These are phyloP conservation scores for Tephrocybe sp. DNA, from an alignment of 768 basidiomycete species.

Conservation along the genomic window DNA sequence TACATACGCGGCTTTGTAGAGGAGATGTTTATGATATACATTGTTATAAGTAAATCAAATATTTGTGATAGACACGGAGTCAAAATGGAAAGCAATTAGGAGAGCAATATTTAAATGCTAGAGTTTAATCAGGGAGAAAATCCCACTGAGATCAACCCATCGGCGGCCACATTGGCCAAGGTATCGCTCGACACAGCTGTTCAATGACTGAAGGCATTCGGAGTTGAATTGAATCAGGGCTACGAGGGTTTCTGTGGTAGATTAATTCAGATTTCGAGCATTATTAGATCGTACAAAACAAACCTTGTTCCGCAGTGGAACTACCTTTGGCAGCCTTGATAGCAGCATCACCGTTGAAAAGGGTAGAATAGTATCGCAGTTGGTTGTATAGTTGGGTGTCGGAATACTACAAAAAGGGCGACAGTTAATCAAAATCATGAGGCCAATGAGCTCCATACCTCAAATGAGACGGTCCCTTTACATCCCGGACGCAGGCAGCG, in stretches of 20 bases:
- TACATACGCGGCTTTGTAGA: neutral
- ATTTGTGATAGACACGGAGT: no score
- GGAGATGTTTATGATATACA: no score
- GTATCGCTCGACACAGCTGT: constrained; percentile 67
- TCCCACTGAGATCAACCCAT: constrained; percentile 78
- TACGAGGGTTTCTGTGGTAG: constrained; percentile 51
- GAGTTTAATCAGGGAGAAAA: constrained; percentile 84
- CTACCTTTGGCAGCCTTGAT: constrained; percentile 50
- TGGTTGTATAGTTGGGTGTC: constrained; percentile 85
- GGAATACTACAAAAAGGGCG: neutral
- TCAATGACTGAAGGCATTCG: constrained; percentile 51
- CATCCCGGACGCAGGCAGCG: constrained; percentile 75
- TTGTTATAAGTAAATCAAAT: no score
- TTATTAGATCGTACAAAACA: constrained; percentile 6
- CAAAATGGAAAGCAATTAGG: no score
- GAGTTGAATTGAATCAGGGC: constrained; percentile 51
- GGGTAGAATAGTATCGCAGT: constrained; percentile 73
- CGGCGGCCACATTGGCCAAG: constrained; percentile 85
- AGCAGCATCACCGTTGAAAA: constrained; percentile 77
- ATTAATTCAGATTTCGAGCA: neutral
- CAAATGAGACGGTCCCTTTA: constrained; percentile 67
- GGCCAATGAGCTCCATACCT: constrained; percentile 48
- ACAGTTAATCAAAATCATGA: neutral
- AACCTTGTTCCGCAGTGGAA: constrained; percentile 34
- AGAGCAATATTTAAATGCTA: constrained; percentile 19